Percentiles rank a stretch among this genome's conserved stretches.
These are phyloP conservation scores for Lepidium didymum DNA, from an alignment of 345 rosid genomes.

Conservation along the genomic window DNA sequence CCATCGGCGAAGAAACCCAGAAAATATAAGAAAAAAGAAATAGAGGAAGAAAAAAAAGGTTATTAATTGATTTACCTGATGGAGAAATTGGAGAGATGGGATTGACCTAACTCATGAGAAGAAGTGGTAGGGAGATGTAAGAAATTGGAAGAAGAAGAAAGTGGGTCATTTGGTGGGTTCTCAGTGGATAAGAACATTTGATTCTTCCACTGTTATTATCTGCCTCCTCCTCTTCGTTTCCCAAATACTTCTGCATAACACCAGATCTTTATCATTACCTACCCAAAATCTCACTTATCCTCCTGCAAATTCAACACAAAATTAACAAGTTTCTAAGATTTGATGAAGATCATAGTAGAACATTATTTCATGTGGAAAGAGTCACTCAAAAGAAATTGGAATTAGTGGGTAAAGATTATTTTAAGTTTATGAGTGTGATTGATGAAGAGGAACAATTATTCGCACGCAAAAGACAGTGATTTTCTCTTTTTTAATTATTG, in stretches of 20 bases:
- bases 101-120: constrained; percentile 20
- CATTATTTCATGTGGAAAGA: constrained; percentile 55
- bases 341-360: neutral
- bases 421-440: neutral
- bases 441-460: constrained; percentile 15
- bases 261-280: constrained; percentile 18
- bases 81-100: constrained; percentile 61
- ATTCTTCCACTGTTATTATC: constrained; percentile 43
- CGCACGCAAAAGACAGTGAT: constrained; percentile 7
- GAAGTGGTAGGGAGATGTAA: constrained; percentile 20
- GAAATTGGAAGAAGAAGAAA: constrained; percentile 36
- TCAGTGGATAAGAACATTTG: constrained; percentile 81
- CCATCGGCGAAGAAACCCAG: constrained; percentile 10
- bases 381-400: neutral
- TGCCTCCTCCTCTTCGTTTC: constrained; percentile 34
- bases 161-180: constrained; percentile 71
- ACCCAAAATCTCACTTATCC: neutral
- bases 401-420: neutral
- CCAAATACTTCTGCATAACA: constrained; percentile 56
- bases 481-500: neutral
- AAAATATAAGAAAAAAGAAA: neutral
- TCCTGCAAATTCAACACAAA: neutral
- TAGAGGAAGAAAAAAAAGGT: neutral
- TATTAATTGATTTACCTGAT: constrained; percentile 52
- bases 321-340: neutral